Evolutionary conservation across 1,284 basidiomycete genomes (phyloP), one percentile per base, ranked within the genome.

Genomic region (Amylostereum chailletii): DNA sequence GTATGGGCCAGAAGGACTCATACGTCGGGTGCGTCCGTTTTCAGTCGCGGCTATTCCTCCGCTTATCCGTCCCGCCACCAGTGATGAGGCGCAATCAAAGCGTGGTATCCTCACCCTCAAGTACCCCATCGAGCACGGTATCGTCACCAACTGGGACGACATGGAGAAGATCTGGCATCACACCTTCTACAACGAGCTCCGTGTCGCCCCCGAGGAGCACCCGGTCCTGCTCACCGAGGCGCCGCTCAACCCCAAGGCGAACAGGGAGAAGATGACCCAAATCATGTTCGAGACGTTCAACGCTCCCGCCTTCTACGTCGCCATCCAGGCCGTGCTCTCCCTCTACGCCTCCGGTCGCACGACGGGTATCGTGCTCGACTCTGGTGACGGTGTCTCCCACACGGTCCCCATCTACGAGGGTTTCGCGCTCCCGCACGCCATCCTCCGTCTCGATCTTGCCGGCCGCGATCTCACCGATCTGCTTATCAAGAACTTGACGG

Each of bases 251-350:
- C 90, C 90, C 58, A 92, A 91, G 75, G 85, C 84, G 54, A 91
- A 92, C 75, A 75, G 90, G 61, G 90, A 93, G 74, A 92, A 91
- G 78, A 91, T 91, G 88, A 90, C 88, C 53, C 88, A 92, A 71
- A 90, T 91, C 74, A 91, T 92, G 87, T 93, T 93, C 66, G 90
- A 93, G 76, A 91, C 89, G 36, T 92, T 94, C 79, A 92, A 91
- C 70, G 81, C 78, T 3, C 90, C 90, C 45, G 89, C 89, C 10
- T 91, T 92, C 75, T 92, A 91, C 75, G 88, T 92, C 56, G 77
- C 85, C 53, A 91, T 91, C 68, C 90, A 92, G 72, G 89, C 89
- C 64, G 90, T 92, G 50, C 77, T 93, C 37, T 91, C 89, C 42
- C 76, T 93, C 47, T 92, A 92, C 70, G 88, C 90, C 44, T 92